Evolutionary conservation across 345 rosid species (phyloP), one percentile per base, ranked within the genome.

Genomic region (Eucalyptus caleyi): DNA sequence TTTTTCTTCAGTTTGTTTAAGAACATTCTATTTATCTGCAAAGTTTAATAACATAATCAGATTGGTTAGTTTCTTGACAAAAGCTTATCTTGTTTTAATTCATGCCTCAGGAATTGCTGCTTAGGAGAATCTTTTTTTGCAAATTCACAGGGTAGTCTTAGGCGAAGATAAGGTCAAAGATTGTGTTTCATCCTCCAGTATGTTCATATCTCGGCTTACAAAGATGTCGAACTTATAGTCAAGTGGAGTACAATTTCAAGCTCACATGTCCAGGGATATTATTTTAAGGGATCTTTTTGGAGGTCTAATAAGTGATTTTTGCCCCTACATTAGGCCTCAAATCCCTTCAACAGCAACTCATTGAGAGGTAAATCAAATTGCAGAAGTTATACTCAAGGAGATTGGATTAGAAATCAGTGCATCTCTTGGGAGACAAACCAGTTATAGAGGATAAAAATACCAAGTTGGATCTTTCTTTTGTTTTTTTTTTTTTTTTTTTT

Each of bases 91-190:
- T 90, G 88, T 32, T 50, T 88, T 40, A 82, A 23, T 83, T 62
- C 62, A 89, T 90, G 89, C 89, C 91, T 93, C 95, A 96, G 97
- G 97, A 91, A 94, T 96, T 92, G 96, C 95, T 93, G 89, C 95
- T 89, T 96, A 96, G 96, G 94, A 92, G 93, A 90, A 90, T 92
- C 50, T 56, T 83, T 77, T 91, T 89, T 90, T 93, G 87, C 92
- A 91, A 93, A 92, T 88, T 90, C 88, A 88, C 87, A 90, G 89
- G 89, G 91, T 92, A 90, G 91, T 88, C 87, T 91, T 95, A 95
- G 96, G 91, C 65, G 90, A 90, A 91, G 90, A 67, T 92, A 50
- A 89, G 92, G 93, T 60, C 92, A 92, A 90, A 90, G 91, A 89
- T 89, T 92, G 92, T 90, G 67, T 93, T 91, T 89, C 89, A 91